Evolutionary conservation across 2,329 filamentous ascomycete species (phyloP), one percentile per base, ranked within the genome.

Genomic region (Trichoderma harzianum): DNA sequence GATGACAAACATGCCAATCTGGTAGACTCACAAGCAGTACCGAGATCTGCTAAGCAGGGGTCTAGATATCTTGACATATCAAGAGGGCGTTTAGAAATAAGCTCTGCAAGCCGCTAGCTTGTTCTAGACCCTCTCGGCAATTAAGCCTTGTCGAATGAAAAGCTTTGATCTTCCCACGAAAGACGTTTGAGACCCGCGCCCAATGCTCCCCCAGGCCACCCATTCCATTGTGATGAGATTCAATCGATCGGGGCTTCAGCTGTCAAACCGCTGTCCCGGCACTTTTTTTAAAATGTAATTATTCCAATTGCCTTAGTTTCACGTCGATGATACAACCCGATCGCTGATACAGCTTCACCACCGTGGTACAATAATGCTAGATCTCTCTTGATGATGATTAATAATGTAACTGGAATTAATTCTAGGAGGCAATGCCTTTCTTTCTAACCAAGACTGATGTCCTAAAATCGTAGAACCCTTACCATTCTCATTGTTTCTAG

Each of bases 301-400:
- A 14, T 16, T 28, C 3, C 8, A 7, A 21, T 1, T 51, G 0
- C 0, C 5, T 21, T 3, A 1, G n/a, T 47, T 14, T 28, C 26
- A 16, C 3, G 4, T 7, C 28, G 3, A 30, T 10, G 4, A 18
- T n/a, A 58, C 16, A 30, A 1, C 3, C 18, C 55, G 1, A 30
- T 58, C 0, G 16, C 1, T 7, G 0, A 51, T 51, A 21, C n/a
- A 1, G 21, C 16, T 58, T 28, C 26, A n/a, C n/a, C 16, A 11
- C 26, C 1, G 55, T 2, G 28, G 0, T 28, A 32, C 28, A 26
- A 24, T 2, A 28, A 28, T 32, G 28, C 16, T 6, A 7, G 7
- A 30, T 18, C 26, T 8, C 0, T 58, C 26, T 58, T 8, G 7
- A 18, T n/a, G 8, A 1, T n/a, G 24, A 57, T 57, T 30, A 57